These are phyloP conservation scores for Colletotrichum gigasporum DNA, from an alignment of 2,329 filamentous ascomycete genomes.

Conservation along the genomic window DNA sequence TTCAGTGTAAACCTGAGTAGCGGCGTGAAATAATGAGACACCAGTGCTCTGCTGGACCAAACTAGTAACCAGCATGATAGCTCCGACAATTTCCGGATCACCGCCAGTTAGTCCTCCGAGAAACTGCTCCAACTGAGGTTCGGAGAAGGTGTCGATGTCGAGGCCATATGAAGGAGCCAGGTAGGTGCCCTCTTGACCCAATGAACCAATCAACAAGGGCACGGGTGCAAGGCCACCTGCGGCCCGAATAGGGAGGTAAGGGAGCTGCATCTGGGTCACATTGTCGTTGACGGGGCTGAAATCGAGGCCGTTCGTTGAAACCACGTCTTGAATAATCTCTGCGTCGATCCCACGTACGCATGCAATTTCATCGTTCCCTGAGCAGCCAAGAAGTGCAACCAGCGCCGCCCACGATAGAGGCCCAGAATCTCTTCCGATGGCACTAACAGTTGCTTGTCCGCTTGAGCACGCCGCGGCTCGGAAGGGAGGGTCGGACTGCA, in stretches of 20 bases:
- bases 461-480: constrained; percentile 11
- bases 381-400: background rate
- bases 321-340: background rate
- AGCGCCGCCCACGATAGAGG: constrained; percentile 5
- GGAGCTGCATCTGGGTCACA: constrained; percentile 6
- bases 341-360: constrained; percentile 2
- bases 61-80: background rate
- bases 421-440: background rate
- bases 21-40: background rate
- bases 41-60: background rate
- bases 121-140: background rate
- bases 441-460: constrained; percentile 10
- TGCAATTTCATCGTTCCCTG: background rate
- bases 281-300: constrained; percentile 18
- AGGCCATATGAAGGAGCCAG: background rate
- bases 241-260: background rate
- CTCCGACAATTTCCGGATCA: background rate
- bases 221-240: background rate
- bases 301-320: background rate
- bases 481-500: background rate
- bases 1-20: constrained; percentile 3
- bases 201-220: background rate
- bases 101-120: background rate
- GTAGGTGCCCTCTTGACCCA: constrained; percentile 2
- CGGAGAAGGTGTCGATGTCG: background rate